phyloP scores from a whole-genome alignment of 1,284 basidiomycete genomes.

The Polyporus tsugae region DNA sequence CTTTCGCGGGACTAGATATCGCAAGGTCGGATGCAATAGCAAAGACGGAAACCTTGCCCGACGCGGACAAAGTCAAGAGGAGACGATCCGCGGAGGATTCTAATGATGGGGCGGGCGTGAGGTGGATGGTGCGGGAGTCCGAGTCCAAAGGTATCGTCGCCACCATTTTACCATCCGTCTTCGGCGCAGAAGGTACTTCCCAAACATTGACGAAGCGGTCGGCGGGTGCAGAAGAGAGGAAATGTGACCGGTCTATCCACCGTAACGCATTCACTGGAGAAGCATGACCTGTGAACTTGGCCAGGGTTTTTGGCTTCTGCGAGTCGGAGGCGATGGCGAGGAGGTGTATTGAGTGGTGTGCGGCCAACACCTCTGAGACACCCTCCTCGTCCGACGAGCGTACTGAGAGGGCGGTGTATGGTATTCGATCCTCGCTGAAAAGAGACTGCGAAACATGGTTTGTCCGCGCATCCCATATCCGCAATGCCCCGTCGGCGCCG shows the following conservation, averaged over 20 bases:
- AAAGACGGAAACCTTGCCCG: constrained; percentile 74
- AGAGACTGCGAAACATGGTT: constrained; percentile 52
- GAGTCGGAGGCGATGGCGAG: constrained; percentile 48
- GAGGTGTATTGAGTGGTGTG: constrained; percentile 67
- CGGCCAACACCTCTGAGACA: constrained; percentile 56
- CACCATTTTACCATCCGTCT: constrained; percentile 61
- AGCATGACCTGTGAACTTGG: constrained; percentile 72
- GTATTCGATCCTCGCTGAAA: constrained; percentile 64
- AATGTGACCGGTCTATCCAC: constrained; percentile 61
- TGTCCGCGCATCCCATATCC: constrained; percentile 64
- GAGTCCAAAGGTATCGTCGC: constrained; percentile 76
- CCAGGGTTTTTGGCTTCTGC: constrained; percentile 53
- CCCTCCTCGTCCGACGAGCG: constrained; percentile 47
- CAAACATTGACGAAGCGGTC: constrained; percentile 82
- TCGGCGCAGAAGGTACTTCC: constrained; percentile 50
- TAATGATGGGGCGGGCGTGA: constrained; percentile 46
- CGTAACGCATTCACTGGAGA: constrained; percentile 60
- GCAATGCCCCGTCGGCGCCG: constrained; percentile 61
- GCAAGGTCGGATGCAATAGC: constrained; percentile 61
- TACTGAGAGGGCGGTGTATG: constrained; percentile 60
- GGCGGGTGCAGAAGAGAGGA: constrained; percentile 77
- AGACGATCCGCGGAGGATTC: constrained; percentile 45
- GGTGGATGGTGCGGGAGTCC: constrained; percentile 62
- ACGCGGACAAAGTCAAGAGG: constrained; percentile 68
- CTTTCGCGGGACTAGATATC: constrained; percentile 47